Evolutionary conservation across 2,329 filamentous ascomycete species (phyloP), one percentile per base, ranked within the genome.

Genomic region (Aspergillus novofumigatus): DNA sequence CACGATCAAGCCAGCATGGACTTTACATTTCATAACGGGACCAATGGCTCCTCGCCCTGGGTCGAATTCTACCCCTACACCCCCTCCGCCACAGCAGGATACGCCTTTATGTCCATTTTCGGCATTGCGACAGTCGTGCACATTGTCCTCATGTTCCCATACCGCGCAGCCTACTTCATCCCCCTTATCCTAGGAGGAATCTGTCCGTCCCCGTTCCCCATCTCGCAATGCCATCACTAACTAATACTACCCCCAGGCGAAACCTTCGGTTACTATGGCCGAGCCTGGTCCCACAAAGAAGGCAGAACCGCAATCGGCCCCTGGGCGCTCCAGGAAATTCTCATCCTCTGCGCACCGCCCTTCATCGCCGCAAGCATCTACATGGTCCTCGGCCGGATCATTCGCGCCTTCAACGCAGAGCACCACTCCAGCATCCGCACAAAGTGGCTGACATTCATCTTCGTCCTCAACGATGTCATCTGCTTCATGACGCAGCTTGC

Each of bases 51-150:
- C 3, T 23, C 38, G 9, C 69, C 70, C 14, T 67, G 55, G 52
- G 69, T 74, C 23, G 71, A 74, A 6, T 71, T 73, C 60, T 75
- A 74, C 53, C 68, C 69, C 3, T 75, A 75, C 58, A 69, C 62
- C 14, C 73, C 73, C 1, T 73, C 71, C 8, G 56, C 56, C 11
- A 59, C 62, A n/a, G 72, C 72, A 1, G 73, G 69, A 6, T 73
- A 68, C 51, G 66, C 68, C n/a, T 75, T 75, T 48, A 62, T 72
- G 59, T 71, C 54, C 0, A 56, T 75, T 3, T 75, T 75, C 52
- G 72, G 65, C 1, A 41, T 74, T 20, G 51, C 62, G 3, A 72
- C 72, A 0, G 45, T 71, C 3, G 49, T 55, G 0, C 73, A 75
- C 48, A 56, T 74, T 1, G 54, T 71, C 2, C 47, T 70, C 32